Evolutionary conservation across 179 eudicot genomes (phyloP), one percentile per base, ranked within the genome.

Genomic region (Patellifolia procumbens): DNA sequence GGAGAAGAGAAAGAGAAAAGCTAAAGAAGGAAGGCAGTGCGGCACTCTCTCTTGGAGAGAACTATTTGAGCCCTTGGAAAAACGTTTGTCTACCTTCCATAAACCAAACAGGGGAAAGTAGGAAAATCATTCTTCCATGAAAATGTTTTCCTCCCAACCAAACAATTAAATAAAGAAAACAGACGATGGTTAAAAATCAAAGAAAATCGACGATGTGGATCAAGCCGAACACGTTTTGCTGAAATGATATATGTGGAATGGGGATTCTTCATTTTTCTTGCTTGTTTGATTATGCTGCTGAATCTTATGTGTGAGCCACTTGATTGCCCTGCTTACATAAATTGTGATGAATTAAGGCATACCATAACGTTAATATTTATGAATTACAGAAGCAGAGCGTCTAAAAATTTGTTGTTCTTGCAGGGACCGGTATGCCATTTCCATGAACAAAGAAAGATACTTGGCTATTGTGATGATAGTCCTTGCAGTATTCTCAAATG

Each of bases 401-500:
- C 77, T 77, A 7, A 68, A 68, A 24, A 35, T 72, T 29, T 20
- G 20, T 51, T 67, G 53, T 61, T 70, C 56, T 68, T 70, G 73
- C 91, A 94, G 98, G 91, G 94, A 94, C 82, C 87, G 85, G 2
- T 85, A 92, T 77, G 91, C 88, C 49, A 89, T 92, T 75, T 88
- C 96, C 31, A 83, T 87, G 45, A 87, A 75, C 75, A 88, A 77
- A 65, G 98, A 94, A 85, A 92, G 87, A 90, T 83, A 81, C 74
- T 70, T 94, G 62, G 82, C 88, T 60, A 75, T 92, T 28, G 78
- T 91, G 85, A 94, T 94, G 98, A 87, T 94, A 46, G 83, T 88
- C 59, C 91, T 94, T 51, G 97, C 98, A 31, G 96, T 94, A 9
- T 86, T 94, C 78, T 89, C 97, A 24, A 94, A 92, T 59, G 56